A percentile compares a stretch with the other conserved stretches of the same genome.
These are phyloP conservation scores for Penicillium aurantiogriseum DNA, from an alignment of 2,329 filamentous ascomycete species.

Conservation along the genomic window DNA sequence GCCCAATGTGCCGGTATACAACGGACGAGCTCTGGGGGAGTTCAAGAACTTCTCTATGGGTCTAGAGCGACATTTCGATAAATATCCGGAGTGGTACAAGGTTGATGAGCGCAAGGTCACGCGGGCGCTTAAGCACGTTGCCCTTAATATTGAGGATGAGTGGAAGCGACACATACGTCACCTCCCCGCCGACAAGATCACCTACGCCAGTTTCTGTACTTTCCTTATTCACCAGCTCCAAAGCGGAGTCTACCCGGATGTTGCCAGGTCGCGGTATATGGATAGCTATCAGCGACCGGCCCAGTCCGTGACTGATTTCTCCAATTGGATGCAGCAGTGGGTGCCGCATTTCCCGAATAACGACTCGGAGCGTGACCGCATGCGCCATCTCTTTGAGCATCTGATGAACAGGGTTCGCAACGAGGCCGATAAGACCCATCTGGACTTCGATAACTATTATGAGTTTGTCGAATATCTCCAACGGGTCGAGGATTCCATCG, in stretches of 20 bases:
- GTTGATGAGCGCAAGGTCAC: conserved; percentile 5
- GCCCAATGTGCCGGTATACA: conserved; percentile 6
- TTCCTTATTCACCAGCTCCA: conserved; percentile 14
- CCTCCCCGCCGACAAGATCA: not conserved
- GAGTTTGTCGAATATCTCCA: conserved; percentile 11
- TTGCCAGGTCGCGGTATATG: conserved; percentile 2
- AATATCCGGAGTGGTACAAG: conserved; percentile 3
- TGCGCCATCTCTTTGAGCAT: conserved; percentile 16
- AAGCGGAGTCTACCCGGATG: not conserved
- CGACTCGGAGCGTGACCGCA: conserved; percentile 6
- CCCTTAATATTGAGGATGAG: conserved; percentile 6
- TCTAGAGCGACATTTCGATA: conserved; percentile 11
- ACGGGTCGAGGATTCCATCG: conserved; percentile 3
- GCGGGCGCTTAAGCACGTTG: conserved; percentile 7
- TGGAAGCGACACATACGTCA: conserved; percentile 4
- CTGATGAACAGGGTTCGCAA: not conserved
- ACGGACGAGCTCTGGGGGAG: conserved; percentile 5
- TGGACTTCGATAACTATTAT: conserved; percentile 10
- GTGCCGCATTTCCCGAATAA: conserved; percentile 7
- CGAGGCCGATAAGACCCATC: conserved; percentile 3
- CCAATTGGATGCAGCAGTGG: conserved; percentile 9
- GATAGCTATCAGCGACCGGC: conserved; percentile 1
- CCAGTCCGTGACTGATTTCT: conserved; percentile 11
- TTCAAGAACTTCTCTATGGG: conserved; percentile 8
- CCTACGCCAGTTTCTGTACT: conserved; percentile 10